A percentile compares a stretch with the other conserved stretches of the same genome.
These are phyloP conservation scores for Volvox carteri DNA, from an alignment of 163 green algal species.

Conservation along the genomic window DNA sequence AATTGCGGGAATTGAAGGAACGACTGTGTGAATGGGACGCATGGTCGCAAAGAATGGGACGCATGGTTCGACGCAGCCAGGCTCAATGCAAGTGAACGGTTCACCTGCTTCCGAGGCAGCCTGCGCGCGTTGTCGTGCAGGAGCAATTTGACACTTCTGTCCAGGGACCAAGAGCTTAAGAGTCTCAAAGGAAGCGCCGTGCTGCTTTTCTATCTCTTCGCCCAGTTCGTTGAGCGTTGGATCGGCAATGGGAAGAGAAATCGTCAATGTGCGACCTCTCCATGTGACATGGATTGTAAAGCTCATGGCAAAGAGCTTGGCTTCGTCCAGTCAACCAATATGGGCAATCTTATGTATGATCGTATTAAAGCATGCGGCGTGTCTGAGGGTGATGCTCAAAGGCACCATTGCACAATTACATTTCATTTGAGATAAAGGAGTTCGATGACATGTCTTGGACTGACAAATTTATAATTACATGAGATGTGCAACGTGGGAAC, in stretches of 20 bases:
- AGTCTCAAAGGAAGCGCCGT: background rate
- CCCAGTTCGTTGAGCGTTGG: background rate
- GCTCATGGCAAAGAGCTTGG: background rate
- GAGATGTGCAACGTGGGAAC: background rate
- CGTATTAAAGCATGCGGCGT: too few relatives aligned
- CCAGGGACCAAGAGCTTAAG: conserved; percentile 33
- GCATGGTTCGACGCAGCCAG: too few relatives aligned
- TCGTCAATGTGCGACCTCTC: background rate
- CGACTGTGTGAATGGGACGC: too few relatives aligned
- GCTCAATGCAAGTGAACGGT: too few relatives aligned
- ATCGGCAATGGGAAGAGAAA: background rate
- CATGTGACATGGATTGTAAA: conserved; percentile 8
- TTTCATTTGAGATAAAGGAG: too few relatives aligned
- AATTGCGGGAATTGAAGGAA: too few relatives aligned
- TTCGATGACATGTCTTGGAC: too few relatives aligned
- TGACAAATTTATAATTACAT: too few relatives aligned
- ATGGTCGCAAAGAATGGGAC: too few relatives aligned
- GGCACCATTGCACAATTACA: too few relatives aligned
- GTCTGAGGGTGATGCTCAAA: too few relatives aligned
- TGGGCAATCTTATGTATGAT: too few relatives aligned
- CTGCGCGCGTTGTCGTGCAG: background rate
- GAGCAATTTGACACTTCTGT: conserved; percentile 11
- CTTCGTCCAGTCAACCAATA: background rate
- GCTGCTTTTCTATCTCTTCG: background rate
- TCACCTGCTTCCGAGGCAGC: conserved; percentile 21